Percentiles rank a stretch among this genome's conserved stretches.
Conservation (phyloP, 257 asterid species). For the Solanum piurae region DNA sequence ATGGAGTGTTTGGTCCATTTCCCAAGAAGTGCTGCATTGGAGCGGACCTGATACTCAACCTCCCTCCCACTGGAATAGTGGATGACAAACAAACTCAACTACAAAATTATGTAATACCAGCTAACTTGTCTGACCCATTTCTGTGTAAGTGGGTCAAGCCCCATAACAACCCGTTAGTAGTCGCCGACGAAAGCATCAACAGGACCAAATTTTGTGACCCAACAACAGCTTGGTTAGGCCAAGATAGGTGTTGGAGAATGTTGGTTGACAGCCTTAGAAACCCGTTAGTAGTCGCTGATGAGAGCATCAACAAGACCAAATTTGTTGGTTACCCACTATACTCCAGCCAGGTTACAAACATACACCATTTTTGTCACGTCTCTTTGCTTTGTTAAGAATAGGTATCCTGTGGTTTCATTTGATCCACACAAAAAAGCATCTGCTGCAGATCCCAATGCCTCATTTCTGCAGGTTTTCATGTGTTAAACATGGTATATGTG, state of each 20-base stretch:
- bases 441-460: background rate
- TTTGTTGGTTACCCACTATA: background rate
- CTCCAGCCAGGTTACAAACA: background rate
- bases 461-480: background rate
- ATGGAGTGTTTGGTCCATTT: background rate
- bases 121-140: too few species aligned
- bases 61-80: background rate
- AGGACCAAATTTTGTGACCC: background rate
- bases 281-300: background rate
- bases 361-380: background rate
- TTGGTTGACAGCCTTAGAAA: background rate
- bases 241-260: background rate
- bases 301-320: background rate
- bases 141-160: background rate
- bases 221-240: background rate
- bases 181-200: background rate
- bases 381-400: background rate
- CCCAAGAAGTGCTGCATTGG: background rate
- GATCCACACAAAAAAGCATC: background rate
- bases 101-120: background rate
- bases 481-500: background rate
- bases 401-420: background rate
- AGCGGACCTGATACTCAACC: background rate
- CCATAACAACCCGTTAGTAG: background rate
- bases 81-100: background rate